Evolutionary conservation across 257 asterid species (phyloP), one percentile per base, ranked within the genome.

Genomic region (Solanum chmielewskii): DNA sequence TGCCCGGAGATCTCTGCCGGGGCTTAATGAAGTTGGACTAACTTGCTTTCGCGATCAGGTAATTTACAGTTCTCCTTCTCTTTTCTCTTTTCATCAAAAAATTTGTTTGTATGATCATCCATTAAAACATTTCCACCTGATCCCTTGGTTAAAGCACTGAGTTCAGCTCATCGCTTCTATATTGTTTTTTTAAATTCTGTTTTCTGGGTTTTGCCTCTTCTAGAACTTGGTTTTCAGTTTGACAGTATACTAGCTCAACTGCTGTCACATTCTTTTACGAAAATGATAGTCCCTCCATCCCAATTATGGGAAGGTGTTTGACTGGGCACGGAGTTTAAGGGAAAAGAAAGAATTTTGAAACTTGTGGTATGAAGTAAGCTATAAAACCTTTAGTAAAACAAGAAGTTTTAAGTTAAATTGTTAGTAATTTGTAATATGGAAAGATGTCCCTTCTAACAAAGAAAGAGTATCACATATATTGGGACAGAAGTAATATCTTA

Each of bases 1-100:
- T 86, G 97, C 99, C 88, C 92, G 99, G 89, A 95, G 99, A 91
- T 97, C 99, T 23, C 98, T 97, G 88, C 99, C 99, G 31, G 90
- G 95, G 62, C 98, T 97, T 74, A 93, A 90, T 84, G 98, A 96
- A 93, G 99, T 97, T 90, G 99, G 98, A 86, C 91, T 97, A 87
- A 88, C 98, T 59, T 95, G 99, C 94, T 97, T 96, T 89, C 92
- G 99, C 29, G 99, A 94, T 60, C 93, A 88, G 99, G 99, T 96
- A 95, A 89, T n/a, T 71, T 88, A 49, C 33, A 15, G 60, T 41
- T 73, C 64, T 71, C 27, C n/a, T 15, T 41, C 41, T 29, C 64
- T 31, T 37, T 29, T 59, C 27, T 41, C 83, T 31, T 71, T 9
- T 71, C 56, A 20, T 70, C 47, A 62, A 52, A 49, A 49, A 21